Evolutionary conservation across 331 rosid genomes (phyloP), one percentile per base, ranked within the genome.

Genomic region (Rhamnella rubrinervis): DNA sequence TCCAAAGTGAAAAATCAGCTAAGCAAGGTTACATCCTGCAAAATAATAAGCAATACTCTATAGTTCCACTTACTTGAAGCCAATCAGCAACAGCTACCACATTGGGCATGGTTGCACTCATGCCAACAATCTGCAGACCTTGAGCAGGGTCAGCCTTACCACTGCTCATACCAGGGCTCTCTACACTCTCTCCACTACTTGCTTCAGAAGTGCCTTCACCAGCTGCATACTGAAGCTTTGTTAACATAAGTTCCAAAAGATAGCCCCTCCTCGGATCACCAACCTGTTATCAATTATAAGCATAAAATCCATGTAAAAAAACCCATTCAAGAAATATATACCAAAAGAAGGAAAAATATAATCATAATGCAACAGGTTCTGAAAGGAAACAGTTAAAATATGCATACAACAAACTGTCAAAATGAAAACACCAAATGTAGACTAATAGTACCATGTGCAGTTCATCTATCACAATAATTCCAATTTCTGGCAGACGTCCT

Each of bases 31-130:
- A 65, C 40, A 71, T 59, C 6, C 65, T 39, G 1, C 16, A 8
- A 59, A 11, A 51, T 23, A 38, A 65, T 15, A 39, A 41, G 31
- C 15, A 23, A 21, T 41, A 26, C 31, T 53, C 17, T 46, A 66
- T 41, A 8, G 56, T 52, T 61, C 61, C 41, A 59, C 96, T 82
- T 80, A 91, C 98, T 84, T 87, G 92, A 81, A 93, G 98, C 98
- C 98, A 93, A 68, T 93, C 95, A 70, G 98, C 97, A 79, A 93
- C 97, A 56, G 96, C 96, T 50, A 89, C 96, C 63, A 93, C 97
- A 67, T 93, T 93, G 64, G 98, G 98, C 98, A 93, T 93, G 72
- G 98, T 93, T 47, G 98, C 98, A 80, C 98, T 93, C 98, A 93
- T 91, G 66, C 98, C 98, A 64, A 93, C 97, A 79, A 93, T 88